phyloP scores from a whole-genome alignment of 1,284 basidiomycete genomes.

The Fomes fomentarius region DNA sequence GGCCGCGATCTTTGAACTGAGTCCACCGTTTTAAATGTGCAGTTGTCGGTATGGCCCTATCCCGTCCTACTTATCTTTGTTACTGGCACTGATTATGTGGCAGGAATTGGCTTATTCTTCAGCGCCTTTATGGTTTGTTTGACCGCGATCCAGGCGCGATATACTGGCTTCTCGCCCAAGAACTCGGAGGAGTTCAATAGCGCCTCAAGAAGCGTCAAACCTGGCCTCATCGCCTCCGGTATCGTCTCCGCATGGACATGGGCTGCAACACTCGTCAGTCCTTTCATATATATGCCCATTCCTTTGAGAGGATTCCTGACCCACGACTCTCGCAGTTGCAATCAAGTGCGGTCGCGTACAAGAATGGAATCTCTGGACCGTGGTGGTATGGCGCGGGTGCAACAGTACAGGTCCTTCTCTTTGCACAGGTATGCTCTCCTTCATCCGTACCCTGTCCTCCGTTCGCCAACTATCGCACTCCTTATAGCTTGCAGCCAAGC shows the following conservation, averaged over 20 bases:
- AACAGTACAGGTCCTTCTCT: slow-evolving; percentile 58
- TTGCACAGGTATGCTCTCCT: slow-evolving; percentile 36
- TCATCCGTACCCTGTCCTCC: background rate
- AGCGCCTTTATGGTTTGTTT: slow-evolving; percentile 75
- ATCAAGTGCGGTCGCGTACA: slow-evolving; percentile 83
- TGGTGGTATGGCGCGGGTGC: slow-evolving; percentile 53
- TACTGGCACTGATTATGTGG: too few relatives aligned
- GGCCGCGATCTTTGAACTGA: too few relatives aligned
- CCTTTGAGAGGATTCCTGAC: too few relatives aligned
- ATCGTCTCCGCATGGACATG: slow-evolving; percentile 89
- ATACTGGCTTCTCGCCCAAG: slow-evolving; percentile 74
- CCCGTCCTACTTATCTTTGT: too few relatives aligned
- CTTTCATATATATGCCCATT: too few relatives aligned
- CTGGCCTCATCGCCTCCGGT: slow-evolving; percentile 88
- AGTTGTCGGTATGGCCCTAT: slow-evolving; percentile 57
- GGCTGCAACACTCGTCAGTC: slow-evolving; percentile 70
- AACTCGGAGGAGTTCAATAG: slow-evolving; percentile 83
- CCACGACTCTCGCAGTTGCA: slow-evolving; percentile 53
- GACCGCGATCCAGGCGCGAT: slow-evolving; percentile 71
- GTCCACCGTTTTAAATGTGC: background rate
- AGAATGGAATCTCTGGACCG: slow-evolving; percentile 69
- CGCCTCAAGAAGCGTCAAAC: slow-evolving; percentile 82
- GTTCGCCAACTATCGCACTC: background rate
- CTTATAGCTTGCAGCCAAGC: slow-evolving; percentile 48
- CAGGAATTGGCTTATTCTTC: slow-evolving; percentile 85